Percentiles rank a stretch among this genome's conserved stretches.
Conservation (phyloP, 2,329 filamentous ascomycete species). For the Zopfia rhizophila region DNA sequence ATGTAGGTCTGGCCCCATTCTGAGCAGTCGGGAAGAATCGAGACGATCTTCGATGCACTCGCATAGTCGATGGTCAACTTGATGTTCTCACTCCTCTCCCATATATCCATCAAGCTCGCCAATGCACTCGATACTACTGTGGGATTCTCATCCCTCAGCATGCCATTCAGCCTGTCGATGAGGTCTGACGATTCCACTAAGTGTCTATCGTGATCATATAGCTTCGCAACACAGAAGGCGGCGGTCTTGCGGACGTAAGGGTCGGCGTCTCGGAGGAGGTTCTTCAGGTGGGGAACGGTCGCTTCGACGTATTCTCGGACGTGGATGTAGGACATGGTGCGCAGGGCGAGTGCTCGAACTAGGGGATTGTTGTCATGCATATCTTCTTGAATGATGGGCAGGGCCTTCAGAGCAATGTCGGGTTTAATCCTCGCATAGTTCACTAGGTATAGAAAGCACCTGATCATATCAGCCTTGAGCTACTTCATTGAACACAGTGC, state of each 20-base stretch:
- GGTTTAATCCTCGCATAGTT: constrained; percentile 97
- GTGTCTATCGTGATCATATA: constrained; percentile 94
- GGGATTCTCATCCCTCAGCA: constrained; percentile 94
- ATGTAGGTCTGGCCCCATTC: constrained; percentile 99
- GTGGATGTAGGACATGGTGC: constrained; percentile 97
- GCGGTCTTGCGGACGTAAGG: constrained; percentile 98
- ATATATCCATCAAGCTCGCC: constrained; percentile 94
- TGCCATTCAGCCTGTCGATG: constrained; percentile 88
- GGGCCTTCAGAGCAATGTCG: constrained; percentile 90
- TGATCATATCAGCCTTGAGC: constrained; percentile 56
- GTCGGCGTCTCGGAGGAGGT: constrained; percentile 83
- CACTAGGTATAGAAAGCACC: constrained; percentile 97
- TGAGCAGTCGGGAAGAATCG: constrained; percentile 94
- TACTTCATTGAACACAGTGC: neutral
- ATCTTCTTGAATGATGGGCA: constrained; percentile 89
- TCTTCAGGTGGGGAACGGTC: constrained; percentile 84
- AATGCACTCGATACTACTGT: constrained; percentile 96
- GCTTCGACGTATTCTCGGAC: constrained; percentile 95
- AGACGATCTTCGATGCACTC: constrained; percentile 97
- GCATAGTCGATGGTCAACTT: constrained; percentile 98
- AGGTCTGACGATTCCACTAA: constrained; percentile 91
- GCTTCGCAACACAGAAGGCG: constrained; percentile 93
- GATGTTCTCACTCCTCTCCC: constrained; percentile 97
- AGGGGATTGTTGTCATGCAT: constrained; percentile 94
- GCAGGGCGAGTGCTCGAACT: constrained; percentile 88